Conservation (phyloP, 306 rosid species). For the Medicago lupulina region DNA sequence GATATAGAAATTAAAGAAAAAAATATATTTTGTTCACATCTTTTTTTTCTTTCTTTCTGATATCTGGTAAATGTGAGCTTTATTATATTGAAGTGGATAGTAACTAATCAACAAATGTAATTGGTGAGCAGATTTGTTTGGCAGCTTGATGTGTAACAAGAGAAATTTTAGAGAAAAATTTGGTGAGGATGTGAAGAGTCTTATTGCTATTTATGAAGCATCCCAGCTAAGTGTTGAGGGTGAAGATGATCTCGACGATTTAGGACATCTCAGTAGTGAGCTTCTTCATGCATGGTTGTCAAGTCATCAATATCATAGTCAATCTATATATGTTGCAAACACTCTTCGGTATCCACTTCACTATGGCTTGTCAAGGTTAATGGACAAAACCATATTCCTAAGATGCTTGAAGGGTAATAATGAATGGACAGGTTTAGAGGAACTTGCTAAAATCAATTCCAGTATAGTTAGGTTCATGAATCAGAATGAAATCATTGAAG, state of each 20-base stretch:
- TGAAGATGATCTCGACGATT: conserved; percentile 47
- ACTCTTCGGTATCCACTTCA: conserved; percentile 49
- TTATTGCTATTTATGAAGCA: conserved; percentile 52
- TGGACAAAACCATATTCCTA: conserved; percentile 24
- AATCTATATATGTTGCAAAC: conserved; percentile 16
- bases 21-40: no score
- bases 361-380: conserved; percentile 50
- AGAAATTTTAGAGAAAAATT: conserved; percentile 13
- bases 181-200: conserved; percentile 44
- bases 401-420: conserved; percentile 11
- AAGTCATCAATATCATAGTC: conserved; percentile 25
- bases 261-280: conserved; percentile 34
- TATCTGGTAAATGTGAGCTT: background rate
- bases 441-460: conserved; percentile 46
- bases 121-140: conserved; percentile 42
- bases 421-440: conserved; percentile 43
- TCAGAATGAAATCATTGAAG: conserved; percentile 41
- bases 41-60: background rate
- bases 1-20: no score
- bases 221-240: conserved; percentile 48
- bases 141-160: conserved; percentile 30
- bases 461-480: conserved; percentile 38
- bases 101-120: no score
- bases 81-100: background rate
- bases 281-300: conserved; percentile 43